phyloP scores from a whole-genome alignment of 768 basidiomycete species.

The Mycena epipterygia region DNA sequence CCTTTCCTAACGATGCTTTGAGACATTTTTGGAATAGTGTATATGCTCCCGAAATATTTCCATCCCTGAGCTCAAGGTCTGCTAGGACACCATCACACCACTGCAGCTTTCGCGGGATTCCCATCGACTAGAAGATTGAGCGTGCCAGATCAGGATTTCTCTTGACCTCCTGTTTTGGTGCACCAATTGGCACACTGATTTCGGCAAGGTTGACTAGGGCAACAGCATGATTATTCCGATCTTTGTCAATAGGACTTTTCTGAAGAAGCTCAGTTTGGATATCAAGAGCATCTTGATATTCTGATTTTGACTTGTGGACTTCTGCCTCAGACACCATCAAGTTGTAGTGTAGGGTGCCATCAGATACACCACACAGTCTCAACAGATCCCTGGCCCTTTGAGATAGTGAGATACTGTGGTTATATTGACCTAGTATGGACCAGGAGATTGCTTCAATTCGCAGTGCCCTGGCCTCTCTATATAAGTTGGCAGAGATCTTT shows the following conservation, averaged over 20 bases:
- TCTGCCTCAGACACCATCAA: neutral
- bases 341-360: neutral
- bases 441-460: neutral
- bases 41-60: neutral
- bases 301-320: neutral
- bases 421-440: neutral
- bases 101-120: neutral
- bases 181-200: neutral
- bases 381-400: neutral
- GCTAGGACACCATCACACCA: neutral
- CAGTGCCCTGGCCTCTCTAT: neutral
- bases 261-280: neutral
- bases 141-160: neutral
- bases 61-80: neutral
- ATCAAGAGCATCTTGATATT: neutral
- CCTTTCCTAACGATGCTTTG: neutral
- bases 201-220: neutral
- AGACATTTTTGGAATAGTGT: neutral
- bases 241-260: neutral
- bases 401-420: neutral
- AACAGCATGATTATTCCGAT: neutral
- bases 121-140: neutral
- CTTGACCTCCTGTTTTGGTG: neutral
- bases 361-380: neutral
- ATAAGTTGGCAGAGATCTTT: neutral